These are phyloP conservation scores for Tolypocladium capitatum DNA, from an alignment of 2,329 filamentous ascomycete species.

Conservation along the genomic window DNA sequence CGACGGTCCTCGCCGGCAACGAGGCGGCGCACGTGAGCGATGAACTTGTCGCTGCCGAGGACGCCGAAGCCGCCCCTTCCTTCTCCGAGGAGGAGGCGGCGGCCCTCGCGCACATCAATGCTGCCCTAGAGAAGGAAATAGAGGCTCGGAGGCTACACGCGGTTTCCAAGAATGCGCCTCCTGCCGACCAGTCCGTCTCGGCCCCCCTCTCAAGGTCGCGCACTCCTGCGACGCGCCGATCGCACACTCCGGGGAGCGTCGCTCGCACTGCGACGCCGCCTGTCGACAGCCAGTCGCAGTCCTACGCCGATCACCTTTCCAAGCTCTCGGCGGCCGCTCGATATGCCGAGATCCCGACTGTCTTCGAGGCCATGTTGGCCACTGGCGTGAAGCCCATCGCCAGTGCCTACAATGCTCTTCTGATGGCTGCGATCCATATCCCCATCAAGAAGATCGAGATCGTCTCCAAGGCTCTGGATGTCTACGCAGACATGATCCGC, in stretches of 20 bases:
- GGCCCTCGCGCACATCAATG: constrained; percentile 70
- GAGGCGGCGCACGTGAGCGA: constrained; percentile 26
- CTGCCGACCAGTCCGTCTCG: constrained; percentile 22
- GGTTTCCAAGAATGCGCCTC: constrained; percentile 27
- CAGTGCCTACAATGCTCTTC: constrained; percentile 80
- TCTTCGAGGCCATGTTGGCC: constrained; percentile 82
- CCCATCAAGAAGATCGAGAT: constrained; percentile 69
- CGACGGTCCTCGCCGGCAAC: constrained; percentile 47
- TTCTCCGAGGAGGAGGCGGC: constrained; percentile 37
- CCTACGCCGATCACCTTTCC: constrained; percentile 67
- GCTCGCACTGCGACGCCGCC: constrained; percentile 48
- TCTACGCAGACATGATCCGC: constrained; percentile 92
- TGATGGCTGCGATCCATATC: constrained; percentile 73
- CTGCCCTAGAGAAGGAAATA: constrained; percentile 69
- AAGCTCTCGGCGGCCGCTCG: constrained; percentile 58
- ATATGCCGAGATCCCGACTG: constrained; percentile 76
- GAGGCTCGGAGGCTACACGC: constrained; percentile 36
- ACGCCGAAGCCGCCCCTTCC: constrained; percentile 22
- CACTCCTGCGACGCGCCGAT: constrained; percentile 27
- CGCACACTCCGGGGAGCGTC: constrained; percentile 30
- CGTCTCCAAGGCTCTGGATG: constrained; percentile 81
- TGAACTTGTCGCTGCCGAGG: constrained; percentile 19
- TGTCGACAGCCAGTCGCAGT: constrained; percentile 49
- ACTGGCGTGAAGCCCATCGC: constrained; percentile 71
- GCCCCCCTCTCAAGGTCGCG: constrained; percentile 25